phyloP scores from a whole-genome alignment of 352 stramenopile genomes.

The Globisporangium paroecandrum region DNA sequence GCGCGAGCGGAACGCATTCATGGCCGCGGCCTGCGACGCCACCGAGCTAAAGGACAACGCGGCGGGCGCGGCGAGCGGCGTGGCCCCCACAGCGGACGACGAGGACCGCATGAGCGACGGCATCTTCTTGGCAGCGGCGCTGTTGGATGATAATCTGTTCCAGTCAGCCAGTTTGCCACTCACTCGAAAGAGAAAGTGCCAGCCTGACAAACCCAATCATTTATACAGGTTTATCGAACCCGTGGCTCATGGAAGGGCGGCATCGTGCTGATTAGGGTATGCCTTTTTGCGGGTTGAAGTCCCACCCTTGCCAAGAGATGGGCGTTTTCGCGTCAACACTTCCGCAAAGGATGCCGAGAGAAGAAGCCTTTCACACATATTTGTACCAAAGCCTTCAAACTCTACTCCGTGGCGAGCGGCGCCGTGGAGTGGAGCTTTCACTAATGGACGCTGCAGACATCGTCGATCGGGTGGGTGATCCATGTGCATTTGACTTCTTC shows the following conservation, averaged over 20 bases:
- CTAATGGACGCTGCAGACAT: no score
- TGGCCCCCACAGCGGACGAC: constrained; percentile 12
- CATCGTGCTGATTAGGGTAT: not conserved
- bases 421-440: no score
- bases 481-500: no score
- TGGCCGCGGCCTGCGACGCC: constrained; percentile 37
- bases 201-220: not conserved
- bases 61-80: constrained; percentile 16
- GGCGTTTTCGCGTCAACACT: constrained; percentile 13
- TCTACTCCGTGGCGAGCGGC: no score
- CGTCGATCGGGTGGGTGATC: no score
- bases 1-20: constrained; percentile 41
- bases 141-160: constrained; percentile 21
- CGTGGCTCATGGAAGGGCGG: no score
- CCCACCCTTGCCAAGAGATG: not conserved
- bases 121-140: constrained; percentile 22
- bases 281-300: constrained; percentile 6
- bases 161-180: not conserved
- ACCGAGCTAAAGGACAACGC: constrained; percentile 29
- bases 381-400: no score
- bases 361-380: not conserved
- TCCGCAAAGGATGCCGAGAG: not conserved
- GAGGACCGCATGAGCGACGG: constrained; percentile 35
- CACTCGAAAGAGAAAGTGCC: not conserved
- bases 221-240: not conserved